Conservation (phyloP, 1,284 basidiomycete species). For the Puccinia polysora region DNA sequence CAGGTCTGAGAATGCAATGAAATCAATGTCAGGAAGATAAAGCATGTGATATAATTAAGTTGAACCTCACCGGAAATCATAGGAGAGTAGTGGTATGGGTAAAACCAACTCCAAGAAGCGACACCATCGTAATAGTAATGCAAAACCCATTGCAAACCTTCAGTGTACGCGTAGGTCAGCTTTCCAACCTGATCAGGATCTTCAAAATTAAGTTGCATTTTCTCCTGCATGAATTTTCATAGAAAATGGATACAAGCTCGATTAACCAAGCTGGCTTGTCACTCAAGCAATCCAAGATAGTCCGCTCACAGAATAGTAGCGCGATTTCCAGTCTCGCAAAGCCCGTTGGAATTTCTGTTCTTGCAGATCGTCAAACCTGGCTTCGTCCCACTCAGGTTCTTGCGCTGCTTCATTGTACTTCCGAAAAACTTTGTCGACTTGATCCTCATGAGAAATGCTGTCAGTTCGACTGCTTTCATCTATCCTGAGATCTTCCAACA, state of each 20-base stretch:
- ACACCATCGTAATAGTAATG: conserved; percentile 54
- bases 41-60: background rate
- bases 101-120: conserved; percentile 54
- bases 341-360: background rate
- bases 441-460: background rate
- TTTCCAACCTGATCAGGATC: conserved; percentile 54
- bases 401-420: background rate
- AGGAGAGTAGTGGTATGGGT: conserved; percentile 53
- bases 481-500: conserved; percentile 54
- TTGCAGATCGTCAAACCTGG: background rate
- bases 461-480: conserved; percentile 55
- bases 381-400: background rate
- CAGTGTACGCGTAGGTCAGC: conserved; percentile 49
- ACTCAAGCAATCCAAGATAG: background rate
- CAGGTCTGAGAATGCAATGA: conserved; percentile 63
- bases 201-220: conserved; percentile 73
- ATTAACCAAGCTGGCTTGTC: background rate
- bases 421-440: background rate
- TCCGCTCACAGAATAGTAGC: conserved; percentile 63
- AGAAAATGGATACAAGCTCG: background rate
- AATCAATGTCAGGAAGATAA: background rate
- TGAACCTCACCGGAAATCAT: conserved; percentile 24
- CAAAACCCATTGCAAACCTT: conserved; percentile 53
- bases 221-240: conserved; percentile 61
- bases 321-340: conserved; percentile 81